These are phyloP conservation scores for Fusarium goolgardi DNA, from an alignment of 2,329 filamentous ascomycete species.

Conservation along the genomic window DNA sequence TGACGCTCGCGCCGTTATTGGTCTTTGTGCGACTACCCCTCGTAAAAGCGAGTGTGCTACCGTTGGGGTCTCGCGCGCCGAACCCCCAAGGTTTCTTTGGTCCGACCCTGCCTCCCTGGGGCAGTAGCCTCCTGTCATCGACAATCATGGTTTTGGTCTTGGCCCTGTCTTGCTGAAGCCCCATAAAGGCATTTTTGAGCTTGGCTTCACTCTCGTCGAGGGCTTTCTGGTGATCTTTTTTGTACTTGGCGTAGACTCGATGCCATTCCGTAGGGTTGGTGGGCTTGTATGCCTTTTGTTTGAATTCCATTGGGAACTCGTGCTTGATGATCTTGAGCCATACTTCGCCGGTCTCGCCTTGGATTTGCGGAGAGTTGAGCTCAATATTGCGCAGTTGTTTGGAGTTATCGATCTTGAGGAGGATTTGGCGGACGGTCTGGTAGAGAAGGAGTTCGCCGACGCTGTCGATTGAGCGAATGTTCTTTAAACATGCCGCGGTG, in stretches of 20 bases:
- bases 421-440: conserved; percentile 70
- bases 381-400: conserved; percentile 81
- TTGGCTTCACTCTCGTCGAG: conserved; percentile 69
- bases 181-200: conserved; percentile 67
- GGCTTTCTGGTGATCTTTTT: conserved; percentile 66
- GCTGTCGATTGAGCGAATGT: conserved; percentile 70
- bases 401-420: conserved; percentile 77
- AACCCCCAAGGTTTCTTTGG: conserved; percentile 43
- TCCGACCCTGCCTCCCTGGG: conserved; percentile 54
- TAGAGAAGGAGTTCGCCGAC: conserved; percentile 79
- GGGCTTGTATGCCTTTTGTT: conserved; percentile 72
- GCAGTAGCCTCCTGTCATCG: conserved; percentile 60
- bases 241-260: conserved; percentile 78
- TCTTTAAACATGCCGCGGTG: conserved; percentile 63
- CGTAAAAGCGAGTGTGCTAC: conserved; percentile 57
- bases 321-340: conserved; percentile 84
- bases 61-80: conserved; percentile 46
- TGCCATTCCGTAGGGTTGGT: conserved; percentile 78
- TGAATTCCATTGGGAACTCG: conserved; percentile 75
- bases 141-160: conserved; percentile 69
- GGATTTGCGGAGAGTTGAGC: conserved; percentile 78
- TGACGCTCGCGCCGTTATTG: conserved; percentile 63
- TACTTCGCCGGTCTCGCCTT: conserved; percentile 74
- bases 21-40: conserved; percentile 65
- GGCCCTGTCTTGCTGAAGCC: conserved; percentile 67